Percentiles rank a stretch among this genome's conserved stretches.
These are phyloP conservation scores for Tagetes patula DNA, from an alignment of 129 eudicot species.

Conservation along the genomic window DNA sequence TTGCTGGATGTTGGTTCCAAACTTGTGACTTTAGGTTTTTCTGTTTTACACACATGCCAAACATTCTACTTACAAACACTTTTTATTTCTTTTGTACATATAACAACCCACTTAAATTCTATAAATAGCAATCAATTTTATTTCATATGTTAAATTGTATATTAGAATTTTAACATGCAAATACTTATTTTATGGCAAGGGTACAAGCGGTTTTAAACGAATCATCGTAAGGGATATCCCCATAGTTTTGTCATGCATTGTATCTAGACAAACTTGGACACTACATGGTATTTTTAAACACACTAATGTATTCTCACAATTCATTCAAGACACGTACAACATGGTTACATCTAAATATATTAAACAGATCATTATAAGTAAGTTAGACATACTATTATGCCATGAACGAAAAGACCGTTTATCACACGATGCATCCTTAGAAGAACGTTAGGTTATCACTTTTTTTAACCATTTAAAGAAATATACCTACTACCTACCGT, in stretches of 20 bases:
- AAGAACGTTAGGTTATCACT: background rate
- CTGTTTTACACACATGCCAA: background rate
- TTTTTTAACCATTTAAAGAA: no score
- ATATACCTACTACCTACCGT: no score
- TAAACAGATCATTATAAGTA: background rate
- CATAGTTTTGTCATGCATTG: background rate
- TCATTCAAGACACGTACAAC: background rate
- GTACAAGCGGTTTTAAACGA: no score
- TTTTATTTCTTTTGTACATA: background rate
- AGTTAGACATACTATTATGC: background rate
- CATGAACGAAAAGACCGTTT: no score
- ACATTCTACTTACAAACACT: background rate
- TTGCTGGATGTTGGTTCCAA: slow-evolving; percentile 30
- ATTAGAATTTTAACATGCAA: no score
- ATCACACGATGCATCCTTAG: no score
- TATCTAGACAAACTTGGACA: background rate
- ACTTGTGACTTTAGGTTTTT: slow-evolving; percentile 27
- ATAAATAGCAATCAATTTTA: no score
- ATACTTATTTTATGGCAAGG: no score
- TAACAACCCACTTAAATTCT: no score
- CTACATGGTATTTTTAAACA: background rate
- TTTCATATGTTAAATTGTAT: no score
- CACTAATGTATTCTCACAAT: background rate
- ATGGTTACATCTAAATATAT: background rate
- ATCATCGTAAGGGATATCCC: background rate